Conservation (phyloP, 1,284 basidiomycete species). For the Marasmius tenuissimus region DNA sequence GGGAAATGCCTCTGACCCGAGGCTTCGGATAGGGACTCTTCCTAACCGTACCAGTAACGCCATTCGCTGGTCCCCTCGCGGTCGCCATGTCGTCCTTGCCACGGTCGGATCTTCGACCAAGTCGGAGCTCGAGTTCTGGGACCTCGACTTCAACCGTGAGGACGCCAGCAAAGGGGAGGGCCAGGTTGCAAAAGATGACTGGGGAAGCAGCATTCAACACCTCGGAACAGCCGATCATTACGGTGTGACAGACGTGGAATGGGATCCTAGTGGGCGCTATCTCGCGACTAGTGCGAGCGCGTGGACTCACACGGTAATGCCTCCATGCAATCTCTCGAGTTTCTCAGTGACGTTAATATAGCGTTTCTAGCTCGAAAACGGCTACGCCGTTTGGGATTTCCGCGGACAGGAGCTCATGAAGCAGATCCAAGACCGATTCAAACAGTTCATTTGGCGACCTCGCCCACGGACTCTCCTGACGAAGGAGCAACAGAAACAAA, state of each 20-base stretch:
- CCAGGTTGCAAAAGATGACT: slow-evolving; percentile 66
- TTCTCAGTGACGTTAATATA: slow-evolving; percentile 12
- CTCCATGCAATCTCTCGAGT: slow-evolving; percentile 8
- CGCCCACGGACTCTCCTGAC: slow-evolving; percentile 86
- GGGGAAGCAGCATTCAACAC: slow-evolving; percentile 86
- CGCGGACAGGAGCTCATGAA: slow-evolving; percentile 91
- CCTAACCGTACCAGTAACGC: slow-evolving; percentile 91
- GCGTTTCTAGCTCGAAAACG: slow-evolving; percentile 82
- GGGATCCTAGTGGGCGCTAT: slow-evolving; percentile 97
- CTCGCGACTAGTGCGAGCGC: slow-evolving; percentile 92
- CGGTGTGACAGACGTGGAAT: slow-evolving; percentile 96
- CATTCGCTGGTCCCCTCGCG: slow-evolving; percentile 96
- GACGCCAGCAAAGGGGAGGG: slow-evolving; percentile 65
- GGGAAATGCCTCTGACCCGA: not conserved
- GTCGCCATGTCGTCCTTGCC: slow-evolving; percentile 93
- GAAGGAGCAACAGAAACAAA: slow-evolving; percentile 87
- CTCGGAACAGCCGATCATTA: slow-evolving; percentile 95
- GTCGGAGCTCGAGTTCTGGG: slow-evolving; percentile 99
- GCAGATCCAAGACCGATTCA: slow-evolving; percentile 92
- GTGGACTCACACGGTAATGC: slow-evolving; percentile 89
- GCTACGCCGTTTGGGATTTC: slow-evolving; percentile 98
- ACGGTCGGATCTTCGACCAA: slow-evolving; percentile 95
- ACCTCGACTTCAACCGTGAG: slow-evolving; percentile 88
- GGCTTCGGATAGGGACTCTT: slow-evolving; percentile 59
- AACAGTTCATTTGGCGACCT: slow-evolving; percentile 98